Evolutionary conservation across 192 early-diverging fungal genomes (phyloP), one percentile per base, ranked within the genome.

Genomic region (Backusella tarrabulga): DNA sequence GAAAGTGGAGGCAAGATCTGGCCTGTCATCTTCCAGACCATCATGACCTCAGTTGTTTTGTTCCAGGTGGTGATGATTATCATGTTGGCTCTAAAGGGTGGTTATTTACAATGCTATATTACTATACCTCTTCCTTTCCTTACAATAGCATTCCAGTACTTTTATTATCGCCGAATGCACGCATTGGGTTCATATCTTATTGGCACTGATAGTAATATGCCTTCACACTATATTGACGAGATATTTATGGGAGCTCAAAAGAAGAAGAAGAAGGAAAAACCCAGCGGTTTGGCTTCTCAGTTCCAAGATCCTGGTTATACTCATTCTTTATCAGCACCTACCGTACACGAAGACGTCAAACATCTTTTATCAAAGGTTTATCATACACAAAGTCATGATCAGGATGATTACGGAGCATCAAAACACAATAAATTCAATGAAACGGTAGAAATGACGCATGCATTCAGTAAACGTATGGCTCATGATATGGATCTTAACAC

Each of bases 1-100:
- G 91, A 95, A 63, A 93, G 91, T 3, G 93, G 88, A 14, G 93
- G 92, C 32, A 85, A 83, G 26, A 91, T 93, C 84, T 93, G 92
- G 92, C 88, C 90, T 7, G 85, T 85, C 40, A 81, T 91, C 17
- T 90, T 93, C 75, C 90, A 95, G 67, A 86, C 92, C 14, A 82
- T 93, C 67, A 74, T 93, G 6, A 75, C 80, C 14, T 87, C 89
- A n/a, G 80, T 91, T 67, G 63, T 93, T 9, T 83, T 93, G 32
- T 93, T 92, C 82, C 93, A 95, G 77, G 52, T 90, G 4, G 87
- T 89, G 50, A 87, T 93, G 81, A 83, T 93, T 29, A 83, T 88
- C 36, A 85, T 92, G 8, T 77, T 89, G 76, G 89, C 85, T 82
- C 86, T 89, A 34, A 85, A 81, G 68, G 71, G 44, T 7, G 83